phyloP scores from a whole-genome alignment of 768 basidiomycete genomes.

The Suillus subluteus region DNA sequence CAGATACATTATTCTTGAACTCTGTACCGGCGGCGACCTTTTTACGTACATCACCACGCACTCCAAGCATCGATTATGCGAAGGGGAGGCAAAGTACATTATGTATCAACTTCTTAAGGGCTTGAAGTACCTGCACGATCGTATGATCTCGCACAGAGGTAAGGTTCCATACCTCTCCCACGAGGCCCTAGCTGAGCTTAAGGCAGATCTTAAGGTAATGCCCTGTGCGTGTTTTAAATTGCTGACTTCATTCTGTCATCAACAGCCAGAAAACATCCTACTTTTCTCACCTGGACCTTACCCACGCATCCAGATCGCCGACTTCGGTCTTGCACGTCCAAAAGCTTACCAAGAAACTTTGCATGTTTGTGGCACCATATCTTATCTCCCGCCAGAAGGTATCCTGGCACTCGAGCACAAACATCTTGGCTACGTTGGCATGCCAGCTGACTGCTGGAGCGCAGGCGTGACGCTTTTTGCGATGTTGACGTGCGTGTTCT shows the following conservation, averaged over 20 bases:
- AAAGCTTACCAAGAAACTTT: slow-evolving; percentile 81
- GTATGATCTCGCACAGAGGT: slow-evolving; percentile 82
- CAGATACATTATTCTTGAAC: slow-evolving; percentile 82
- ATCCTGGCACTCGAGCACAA: slow-evolving; percentile 78
- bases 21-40: slow-evolving; percentile 87
- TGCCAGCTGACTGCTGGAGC: slow-evolving; percentile 93
- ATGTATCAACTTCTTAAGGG: slow-evolving; percentile 80
- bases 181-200: slow-evolving; percentile 8
- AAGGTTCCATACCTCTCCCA: slow-evolving; percentile 19
- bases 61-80: slow-evolving; percentile 59
- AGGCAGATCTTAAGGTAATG: slow-evolving; percentile 66
- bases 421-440: slow-evolving; percentile 71
- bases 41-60: slow-evolving; percentile 81
- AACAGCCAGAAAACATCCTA: slow-evolving; percentile 83
- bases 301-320: slow-evolving; percentile 82
- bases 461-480: slow-evolving; percentile 80
- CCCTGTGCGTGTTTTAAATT: neutral
- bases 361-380: slow-evolving; percentile 87
- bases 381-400: slow-evolving; percentile 86
- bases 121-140: slow-evolving; percentile 70
- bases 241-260: neutral
- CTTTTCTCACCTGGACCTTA: slow-evolving; percentile 80
- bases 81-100: slow-evolving; percentile 84
- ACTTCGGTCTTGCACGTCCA: slow-evolving; percentile 83
- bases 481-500: slow-evolving; percentile 73